Evolutionary conservation across 495 filamentous ascomycete species (phyloP).

Genomic region (Penicillium cosmopolitanum): DNA sequence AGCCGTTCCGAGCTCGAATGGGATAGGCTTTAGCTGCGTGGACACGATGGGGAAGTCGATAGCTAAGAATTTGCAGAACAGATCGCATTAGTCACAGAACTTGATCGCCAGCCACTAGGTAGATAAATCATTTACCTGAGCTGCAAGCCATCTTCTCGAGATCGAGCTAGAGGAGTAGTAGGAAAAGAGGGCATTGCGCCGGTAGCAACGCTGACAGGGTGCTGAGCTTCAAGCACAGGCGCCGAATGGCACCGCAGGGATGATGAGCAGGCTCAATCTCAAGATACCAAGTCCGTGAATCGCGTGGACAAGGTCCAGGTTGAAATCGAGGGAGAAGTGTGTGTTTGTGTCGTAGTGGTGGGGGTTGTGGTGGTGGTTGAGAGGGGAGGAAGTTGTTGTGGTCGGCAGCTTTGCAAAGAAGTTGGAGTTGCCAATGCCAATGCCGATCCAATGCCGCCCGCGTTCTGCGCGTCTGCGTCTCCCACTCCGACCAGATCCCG

Average conservation of each 20-base stretch:
- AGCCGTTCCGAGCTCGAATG: slow-evolving; percentile 77
- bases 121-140: slow-evolving; percentile 44
- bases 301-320: background rate
- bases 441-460: slow-evolving; percentile 29
- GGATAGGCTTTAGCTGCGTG: slow-evolving; percentile 77
- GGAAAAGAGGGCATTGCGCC: slow-evolving; percentile 45
- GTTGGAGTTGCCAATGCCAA: slow-evolving; percentile 6
- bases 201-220: slow-evolving; percentile 16
- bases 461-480: slow-evolving; percentile 36
- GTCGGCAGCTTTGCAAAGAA: slow-evolving; percentile 14
- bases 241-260: slow-evolving; percentile 24
- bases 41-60: slow-evolving; percentile 74
- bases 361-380: slow-evolving; percentile 15
- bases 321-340: background rate
- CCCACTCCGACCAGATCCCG: slow-evolving; percentile 10
- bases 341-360: slow-evolving; percentile 2
- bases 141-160: slow-evolving; percentile 53
- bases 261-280: slow-evolving; percentile 6
- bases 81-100: slow-evolving; percentile 9
- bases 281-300: slow-evolving; percentile 4
- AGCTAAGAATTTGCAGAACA: slow-evolving; percentile 52
- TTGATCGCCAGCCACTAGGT: background rate
- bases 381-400: slow-evolving; percentile 34
- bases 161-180: slow-evolving; percentile 40
- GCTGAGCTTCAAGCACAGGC: slow-evolving; percentile 26